These are phyloP conservation scores for Ophiocordyceps camponoti-leonardi DNA, from an alignment of 2,329 filamentous ascomycete species.

Conservation along the genomic window DNA sequence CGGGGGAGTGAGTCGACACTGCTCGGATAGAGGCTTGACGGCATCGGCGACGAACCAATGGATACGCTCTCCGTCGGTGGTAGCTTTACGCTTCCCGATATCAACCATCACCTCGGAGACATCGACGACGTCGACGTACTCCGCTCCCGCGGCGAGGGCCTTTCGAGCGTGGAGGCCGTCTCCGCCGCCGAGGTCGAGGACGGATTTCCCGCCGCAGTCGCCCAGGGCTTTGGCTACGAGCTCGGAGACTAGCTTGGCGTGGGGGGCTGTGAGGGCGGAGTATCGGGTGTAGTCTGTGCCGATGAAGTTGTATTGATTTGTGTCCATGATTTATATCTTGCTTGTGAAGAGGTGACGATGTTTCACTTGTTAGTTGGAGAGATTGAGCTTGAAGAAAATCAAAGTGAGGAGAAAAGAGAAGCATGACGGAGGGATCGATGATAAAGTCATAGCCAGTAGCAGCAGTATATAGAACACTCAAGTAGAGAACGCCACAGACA, in stretches of 20 bases:
- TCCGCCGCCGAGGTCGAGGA: constrained; percentile 3
- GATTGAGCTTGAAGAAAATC: no score
- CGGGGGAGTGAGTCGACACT: not conserved
- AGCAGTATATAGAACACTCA: no score
- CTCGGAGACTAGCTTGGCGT: constrained; percentile 1
- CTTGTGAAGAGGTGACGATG: no score
- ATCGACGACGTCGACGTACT: constrained; percentile 2
- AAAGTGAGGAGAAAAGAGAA: no score
- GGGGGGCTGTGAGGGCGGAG: not conserved
- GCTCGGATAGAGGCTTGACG: not conserved
- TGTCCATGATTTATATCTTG: not conserved
- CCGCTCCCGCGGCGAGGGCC: constrained; percentile 1
- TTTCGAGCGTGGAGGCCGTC: constrained; percentile 1
- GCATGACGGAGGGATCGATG: no score
- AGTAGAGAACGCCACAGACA: no score
- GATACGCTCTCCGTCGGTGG: not conserved
- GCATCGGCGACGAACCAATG: not conserved
- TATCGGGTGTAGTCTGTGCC: not conserved
- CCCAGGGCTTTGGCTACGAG: constrained; percentile 1
- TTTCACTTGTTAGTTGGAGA: no score
- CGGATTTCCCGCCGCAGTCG: not conserved
- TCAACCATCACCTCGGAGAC: constrained; percentile 1
- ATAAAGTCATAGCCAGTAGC: no score
- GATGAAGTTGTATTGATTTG: not conserved
- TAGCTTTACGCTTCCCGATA: not conserved